These are phyloP conservation scores for Lippia alba DNA, from an alignment of 305 asterid species.

Conservation along the genomic window DNA sequence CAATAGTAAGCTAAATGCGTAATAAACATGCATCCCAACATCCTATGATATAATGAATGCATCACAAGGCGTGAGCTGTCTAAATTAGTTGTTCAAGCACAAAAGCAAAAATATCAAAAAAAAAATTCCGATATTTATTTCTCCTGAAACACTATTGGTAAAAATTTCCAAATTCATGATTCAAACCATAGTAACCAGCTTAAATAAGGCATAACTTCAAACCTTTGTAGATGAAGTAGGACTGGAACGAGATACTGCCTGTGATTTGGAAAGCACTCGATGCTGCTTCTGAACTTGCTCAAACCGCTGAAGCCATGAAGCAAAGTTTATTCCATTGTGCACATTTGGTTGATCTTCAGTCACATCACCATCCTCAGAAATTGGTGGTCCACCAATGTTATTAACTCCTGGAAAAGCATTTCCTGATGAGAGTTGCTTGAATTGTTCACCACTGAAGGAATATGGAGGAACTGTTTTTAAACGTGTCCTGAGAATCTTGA, in stretches of 20 bases:
- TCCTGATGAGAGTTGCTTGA: conserved; percentile 54
- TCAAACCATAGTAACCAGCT: neutral
- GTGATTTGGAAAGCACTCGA: conserved; percentile 61
- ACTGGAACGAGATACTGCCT: conserved; percentile 51
- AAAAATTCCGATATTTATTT: neutral
- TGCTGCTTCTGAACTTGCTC: conserved; percentile 82
- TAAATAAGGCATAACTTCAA: conserved; percentile 27
- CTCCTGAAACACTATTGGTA: neutral
- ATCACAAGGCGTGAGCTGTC: neutral
- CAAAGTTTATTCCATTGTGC: conserved; percentile 69
- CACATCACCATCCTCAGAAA: conserved; percentile 61
- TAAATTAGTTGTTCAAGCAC: neutral
- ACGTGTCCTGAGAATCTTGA: conserved; percentile 89
- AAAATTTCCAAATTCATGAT: neutral
- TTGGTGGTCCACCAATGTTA: conserved; percentile 46
- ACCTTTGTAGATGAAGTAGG: conserved; percentile 70
- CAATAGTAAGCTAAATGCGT: neutral
- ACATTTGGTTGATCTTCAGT: conserved; percentile 47
- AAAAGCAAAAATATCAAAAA: no score
- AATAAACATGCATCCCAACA: neutral
- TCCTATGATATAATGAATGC: neutral
- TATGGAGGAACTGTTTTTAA: conserved; percentile 89
- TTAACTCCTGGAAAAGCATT: conserved; percentile 49
- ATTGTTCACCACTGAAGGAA: conserved; percentile 72
- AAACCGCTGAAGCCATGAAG: conserved; percentile 72